Evolutionary conservation across 2,329 filamentous ascomycete species (phyloP), one percentile per base, ranked within the genome.

Genomic region (Plectosphaerella plurivora): DNA sequence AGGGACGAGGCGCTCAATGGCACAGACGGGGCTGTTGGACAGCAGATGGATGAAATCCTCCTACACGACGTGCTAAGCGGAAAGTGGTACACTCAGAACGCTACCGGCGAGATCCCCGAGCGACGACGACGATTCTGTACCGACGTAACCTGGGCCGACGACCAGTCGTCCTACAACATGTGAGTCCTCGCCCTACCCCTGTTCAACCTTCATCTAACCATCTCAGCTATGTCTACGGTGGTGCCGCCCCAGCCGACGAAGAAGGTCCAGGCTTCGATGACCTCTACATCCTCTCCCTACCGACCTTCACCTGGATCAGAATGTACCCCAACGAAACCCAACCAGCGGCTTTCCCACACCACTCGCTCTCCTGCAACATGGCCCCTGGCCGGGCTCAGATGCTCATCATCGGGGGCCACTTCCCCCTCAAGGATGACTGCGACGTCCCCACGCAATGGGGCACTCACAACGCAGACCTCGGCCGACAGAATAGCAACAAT

Each of bases 161-260:
- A 86, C 58, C 70, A 75, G 51, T 83, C 81, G 14, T 84, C 80
- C 8, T 86, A 85, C 60, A 86, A 87, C 57, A 81, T 87, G 79
- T 85, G 60, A 65, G 79, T 66, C 7, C 15, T 41, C 28, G 18
- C 20, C 37, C n/a, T 37, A n/a, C 39, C 24, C 16, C 7, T 39
- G 7, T 44, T 37, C 20, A 37, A 16, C 44, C 12, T 8, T 20
- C 20, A 33, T 22, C 22, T 22, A 22, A 22, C 18, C 24, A 11
- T 5, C 5, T 11, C 53, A 84, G 81, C 36, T 86, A 86, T 57
- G 61, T 86, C 3, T 86, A 85, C 59, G 83, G 83, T 44, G 83
- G 83, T 15, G 70, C 73, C 22, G 74, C 74, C 8, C 73, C 81
- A 50, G 69, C 72, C 2, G 57, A 76, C 37, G 51, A 52, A 3